Conservation (phyloP, 805 yeast genomes). For the Kregervanrija pseudodelftensis region DNA sequence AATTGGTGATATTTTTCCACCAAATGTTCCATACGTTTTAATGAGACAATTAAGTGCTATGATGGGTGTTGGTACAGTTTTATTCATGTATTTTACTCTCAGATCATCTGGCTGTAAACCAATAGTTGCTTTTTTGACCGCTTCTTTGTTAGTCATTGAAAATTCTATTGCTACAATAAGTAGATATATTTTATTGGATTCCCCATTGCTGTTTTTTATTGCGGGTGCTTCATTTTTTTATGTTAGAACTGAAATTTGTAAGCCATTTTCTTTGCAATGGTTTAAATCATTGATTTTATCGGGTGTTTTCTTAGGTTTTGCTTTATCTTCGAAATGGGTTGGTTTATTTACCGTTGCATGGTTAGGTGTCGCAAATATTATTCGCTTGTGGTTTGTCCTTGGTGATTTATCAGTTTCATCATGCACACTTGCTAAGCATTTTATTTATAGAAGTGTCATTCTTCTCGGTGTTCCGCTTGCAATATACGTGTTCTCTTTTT, state of each 20-base stretch:
- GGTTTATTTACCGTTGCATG: constrained; percentile 76
- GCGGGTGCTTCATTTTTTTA: constrained; percentile 61
- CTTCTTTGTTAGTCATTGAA: constrained; percentile 53
- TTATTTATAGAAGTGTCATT: constrained; percentile 42
- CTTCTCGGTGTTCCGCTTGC: constrained; percentile 53
- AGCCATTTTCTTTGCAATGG: constrained; percentile 55
- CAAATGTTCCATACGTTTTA: constrained; percentile 49
- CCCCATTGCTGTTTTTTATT: constrained; percentile 71
- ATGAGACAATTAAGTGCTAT: constrained; percentile 69
- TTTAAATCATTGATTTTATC: constrained; percentile 54
- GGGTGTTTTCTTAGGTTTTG: constrained; percentile 65
- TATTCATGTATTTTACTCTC: constrained; percentile 60
- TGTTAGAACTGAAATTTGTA: constrained; percentile 58
- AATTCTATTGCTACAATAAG: constrained; percentile 66
- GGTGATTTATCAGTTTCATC: constrained; percentile 59
- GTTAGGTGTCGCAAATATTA: constrained; percentile 57
- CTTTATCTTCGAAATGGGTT: constrained; percentile 76
- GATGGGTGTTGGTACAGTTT: constrained; percentile 60
- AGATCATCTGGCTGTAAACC: constrained; percentile 68
- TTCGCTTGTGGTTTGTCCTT: constrained; percentile 62
- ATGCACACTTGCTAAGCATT: constrained; percentile 37
- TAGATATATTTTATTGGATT: constrained; percentile 66
- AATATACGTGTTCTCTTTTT: constrained; percentile 52
- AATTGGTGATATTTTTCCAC: constrained; percentile 61
- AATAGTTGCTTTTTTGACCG: constrained; percentile 49